phyloP scores from a whole-genome alignment of 225 moss, liverwort and hornwort genomes.

The Rhytidiadelphus loreus region DNA sequence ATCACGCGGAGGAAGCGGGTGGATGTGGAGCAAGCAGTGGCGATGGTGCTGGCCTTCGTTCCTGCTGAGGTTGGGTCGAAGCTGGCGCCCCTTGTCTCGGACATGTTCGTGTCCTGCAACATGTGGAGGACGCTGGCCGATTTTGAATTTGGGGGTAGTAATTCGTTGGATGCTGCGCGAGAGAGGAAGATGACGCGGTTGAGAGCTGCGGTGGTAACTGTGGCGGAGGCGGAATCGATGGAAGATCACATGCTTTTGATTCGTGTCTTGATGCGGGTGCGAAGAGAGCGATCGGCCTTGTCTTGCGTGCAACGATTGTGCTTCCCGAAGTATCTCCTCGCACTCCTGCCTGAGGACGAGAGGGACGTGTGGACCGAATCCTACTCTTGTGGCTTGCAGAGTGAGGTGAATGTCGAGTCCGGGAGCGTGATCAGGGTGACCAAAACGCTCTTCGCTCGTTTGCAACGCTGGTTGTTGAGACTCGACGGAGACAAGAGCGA shows the following conservation, averaged over 20 bases:
- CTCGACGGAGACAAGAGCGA: neutral
- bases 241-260: neutral
- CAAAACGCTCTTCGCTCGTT: neutral
- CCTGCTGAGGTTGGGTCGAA: neutral
- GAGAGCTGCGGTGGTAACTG: neutral
- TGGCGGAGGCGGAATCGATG: neutral
- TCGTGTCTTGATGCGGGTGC: conserved; percentile 1
- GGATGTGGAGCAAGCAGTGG: conserved; percentile 24
- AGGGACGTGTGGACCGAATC: neutral
- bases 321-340: conserved; percentile 6
- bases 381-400: neutral
- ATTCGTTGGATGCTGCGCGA: neutral
- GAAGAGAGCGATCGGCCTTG: conserved; percentile 2
- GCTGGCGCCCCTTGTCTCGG: conserved; percentile 7
- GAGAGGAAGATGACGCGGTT: neutral
- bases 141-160: neutral
- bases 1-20: neutral
- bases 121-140: neutral
- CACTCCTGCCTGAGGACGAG: neutral
- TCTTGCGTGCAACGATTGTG: neutral
- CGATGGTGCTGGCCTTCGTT: conserved; percentile 13
- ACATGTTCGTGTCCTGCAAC: neutral
- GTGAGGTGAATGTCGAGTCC: neutral
- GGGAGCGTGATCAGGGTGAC: neutral
- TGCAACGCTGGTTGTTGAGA: conserved; percentile 10